These are phyloP conservation scores for Cryptococcus sp. DNA, from an alignment of 1,284 basidiomycete species.

Conservation along the genomic window DNA sequence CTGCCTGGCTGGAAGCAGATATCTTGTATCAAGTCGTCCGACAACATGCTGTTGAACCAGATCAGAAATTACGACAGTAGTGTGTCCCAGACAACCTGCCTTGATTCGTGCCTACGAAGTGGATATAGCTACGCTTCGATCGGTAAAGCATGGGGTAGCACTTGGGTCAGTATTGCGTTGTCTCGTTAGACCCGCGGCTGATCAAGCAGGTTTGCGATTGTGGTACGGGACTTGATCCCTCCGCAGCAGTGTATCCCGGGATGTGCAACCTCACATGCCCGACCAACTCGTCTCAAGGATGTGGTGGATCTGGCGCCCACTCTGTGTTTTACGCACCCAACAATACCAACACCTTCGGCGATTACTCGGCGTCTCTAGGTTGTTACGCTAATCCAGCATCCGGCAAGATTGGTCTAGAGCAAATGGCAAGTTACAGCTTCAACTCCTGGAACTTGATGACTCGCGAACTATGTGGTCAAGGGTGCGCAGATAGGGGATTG, in stretches of 20 bases:
- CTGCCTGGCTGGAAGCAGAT: slow-evolving; percentile 22
- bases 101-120: slow-evolving; percentile 5
- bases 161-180: not conserved
- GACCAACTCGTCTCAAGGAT: slow-evolving; percentile 23
- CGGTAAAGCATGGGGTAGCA: not conserved
- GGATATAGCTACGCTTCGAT: slow-evolving; percentile 13
- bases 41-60: slow-evolving; percentile 4
- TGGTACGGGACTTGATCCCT: slow-evolving; percentile 14
- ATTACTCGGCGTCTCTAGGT: slow-evolving; percentile 5
- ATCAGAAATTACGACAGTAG: slow-evolving; percentile 15
- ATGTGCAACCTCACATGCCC: slow-evolving; percentile 25
- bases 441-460: slow-evolving; percentile 3
- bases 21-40: slow-evolving; percentile 20
- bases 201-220: slow-evolving; percentile 14
- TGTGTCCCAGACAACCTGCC: slow-evolving; percentile 7
- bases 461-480: slow-evolving; percentile 9
- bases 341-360: slow-evolving; percentile 1
- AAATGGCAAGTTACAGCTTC: slow-evolving; percentile 6
- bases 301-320: slow-evolving; percentile 19
- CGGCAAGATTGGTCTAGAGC: not conserved
- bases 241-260: slow-evolving; percentile 13
- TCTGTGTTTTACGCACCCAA: slow-evolving; percentile 14
- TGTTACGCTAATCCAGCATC: slow-evolving; percentile 6
- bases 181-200: not conserved
- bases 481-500: slow-evolving; percentile 3